Evolutionary conservation across 371 early-diverging fungal species (phyloP), one percentile per base, ranked within the genome.

Genomic region (Lichtheimia ramosa): DNA sequence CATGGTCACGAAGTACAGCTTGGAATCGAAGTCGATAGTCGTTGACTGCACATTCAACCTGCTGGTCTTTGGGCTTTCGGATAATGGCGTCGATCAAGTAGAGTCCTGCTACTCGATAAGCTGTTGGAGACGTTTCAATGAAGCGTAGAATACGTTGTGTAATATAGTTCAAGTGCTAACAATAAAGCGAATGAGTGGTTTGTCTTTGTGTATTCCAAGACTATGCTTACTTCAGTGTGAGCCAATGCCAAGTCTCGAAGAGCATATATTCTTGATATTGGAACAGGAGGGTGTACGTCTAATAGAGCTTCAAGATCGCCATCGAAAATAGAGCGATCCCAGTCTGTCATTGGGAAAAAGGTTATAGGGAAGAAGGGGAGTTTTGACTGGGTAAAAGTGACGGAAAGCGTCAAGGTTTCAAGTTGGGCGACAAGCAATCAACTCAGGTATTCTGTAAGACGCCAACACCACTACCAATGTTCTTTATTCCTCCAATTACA

Each of bases 41-140:
- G 20, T 59, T 14, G 10, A 62, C 71, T 25, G 43, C 24, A n/a
- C 56, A 20, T 28, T 64, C 52, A 13, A 13, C 27, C 52, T 39
- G 56, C 58, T 10, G 49, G 40, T 13, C 71, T 65, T 49, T 67
- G 68, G 39, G 59, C 52, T 43, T 72, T 73, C 34, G 70, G 58
- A 40, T 67, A 49, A 88, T 83, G 18, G 86, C 83, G 58, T 88
- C 86, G 65, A 88, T 82, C 28, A 86, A 82, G 69, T 86, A 88
- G 61, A 88, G 66, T 50, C 83, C 86, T 23, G 82, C 81, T 13
- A 86, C 71, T 23, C 85, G 81, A 67, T 79, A 81, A 48, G 84
- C 85, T 18, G 81, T 72, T 14, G 80, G 70, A 39, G 84, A 74
- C 24, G 69, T 84, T 50, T 76, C 75, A 18, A 86, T 68, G 43